Base-by-base conservation (phyloP, 495 filamentous ascomycete genomes). In the Aspergillus ostianus region DNA sequence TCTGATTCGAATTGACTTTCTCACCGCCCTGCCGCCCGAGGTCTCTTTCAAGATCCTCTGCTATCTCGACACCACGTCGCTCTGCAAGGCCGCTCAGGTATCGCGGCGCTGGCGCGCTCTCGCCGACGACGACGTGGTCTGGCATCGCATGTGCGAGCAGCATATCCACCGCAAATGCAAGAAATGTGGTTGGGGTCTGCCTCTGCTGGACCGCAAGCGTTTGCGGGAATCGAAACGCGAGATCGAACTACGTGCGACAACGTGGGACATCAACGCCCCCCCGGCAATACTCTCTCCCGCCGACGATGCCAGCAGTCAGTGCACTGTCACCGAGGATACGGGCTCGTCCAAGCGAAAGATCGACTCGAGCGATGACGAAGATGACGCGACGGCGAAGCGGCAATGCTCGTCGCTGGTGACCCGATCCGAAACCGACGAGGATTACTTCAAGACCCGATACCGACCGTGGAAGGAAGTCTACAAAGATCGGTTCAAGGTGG, bases 81-180 rank as follows among this genome's bases (percentile, higher is more conserved):
- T 99, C 9, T 98, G 95, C 79, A 96, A 96, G 70, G 94, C 93
- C 8, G 91, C 95, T 3, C 95, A 97, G 73, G 95, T 99, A 44
- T 97, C 91, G 70, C 85, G 85, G 56, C 82, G 86, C 57, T 99
- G 94, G 94, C 84, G 89, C 57, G 81, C 81, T 53, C 72, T 99
- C 26, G 94, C 94, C 2, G 95, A 97, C 70, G 92, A 96, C 68
- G 93, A 99, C 74, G 88, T 97, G 23, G 94, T 99, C 2, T 99
- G 94, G 94, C 93, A 97, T 64, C 88, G 87, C 56, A 98, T 99
- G 93, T 99, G 94, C 68, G 93, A 97, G 76, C 94, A 99, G 67
- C 94, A 99, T 67, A 98, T 96, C 55, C 91, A 94, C 65, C 82
- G 93, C 52, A 98, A 97, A 70, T 99, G 94, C 75, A 92, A 87